Evolutionary conservation across 2,329 filamentous ascomycete species (phyloP), one percentile per base, ranked within the genome.

Genomic region (Neonectria punicea): DNA sequence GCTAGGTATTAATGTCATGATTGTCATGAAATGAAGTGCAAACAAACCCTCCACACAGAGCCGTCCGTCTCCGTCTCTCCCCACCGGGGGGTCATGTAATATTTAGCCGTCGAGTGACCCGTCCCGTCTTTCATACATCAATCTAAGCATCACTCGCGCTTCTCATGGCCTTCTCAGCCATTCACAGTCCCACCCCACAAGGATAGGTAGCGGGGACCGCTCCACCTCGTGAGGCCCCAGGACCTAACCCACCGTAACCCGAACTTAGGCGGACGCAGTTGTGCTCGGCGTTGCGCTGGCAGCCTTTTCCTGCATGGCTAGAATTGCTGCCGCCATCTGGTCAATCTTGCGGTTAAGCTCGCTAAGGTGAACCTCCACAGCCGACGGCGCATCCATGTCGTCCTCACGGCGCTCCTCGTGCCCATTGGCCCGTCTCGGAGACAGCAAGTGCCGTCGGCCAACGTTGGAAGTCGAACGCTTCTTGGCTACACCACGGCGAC

Each of bases 341-440:
- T 89, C 86, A 70, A 90, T 88, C 80, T 89, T 89, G 51, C 76
- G 77, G 46, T 82, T 81, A 69, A 90, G 75, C 67, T 89, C 87
- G 4, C 79, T 76, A 58, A 90, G 83, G 66, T 85, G 84, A 28
- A 82, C 80, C 69, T 89, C 87, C 44, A 83, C 74, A 14, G 78
- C 75, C 1, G 77, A 77, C 14, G 82, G 80, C 18, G 79, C 79
- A 44, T 81, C 76, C 36, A 74, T 69, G 47, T 82, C 79, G 25
- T 82, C 79, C n/a, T 81, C 79, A 22, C 65, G 67, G 4, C 43
- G 39, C 44, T 63, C 67, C 66, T 30, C 50, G 54, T 66, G 60
- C 28, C 65, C 73, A 34, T 60, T 61, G 30, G 56, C 63, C 66
- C 58, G 68, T 18, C 62, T 47, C 18, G 66, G 68, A 13, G 71